Conservation (phyloP, 2,329 filamentous ascomycete species). For the Cephalotrichum gorgonifer region DNA sequence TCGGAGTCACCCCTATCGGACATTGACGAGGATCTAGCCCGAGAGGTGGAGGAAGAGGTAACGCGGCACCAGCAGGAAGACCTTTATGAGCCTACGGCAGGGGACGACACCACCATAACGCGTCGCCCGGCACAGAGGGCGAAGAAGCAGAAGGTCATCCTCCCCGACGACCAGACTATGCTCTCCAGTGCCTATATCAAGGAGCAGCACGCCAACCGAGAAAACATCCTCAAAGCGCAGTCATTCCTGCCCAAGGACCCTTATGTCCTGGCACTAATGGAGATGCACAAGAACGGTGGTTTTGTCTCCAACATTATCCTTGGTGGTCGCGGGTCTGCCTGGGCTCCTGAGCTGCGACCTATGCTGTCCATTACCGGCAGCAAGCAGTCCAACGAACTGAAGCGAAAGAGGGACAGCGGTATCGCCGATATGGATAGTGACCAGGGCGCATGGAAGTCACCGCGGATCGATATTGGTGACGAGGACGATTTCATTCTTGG, state of each 20-base stretch:
- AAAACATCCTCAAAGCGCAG: constrained; percentile 73
- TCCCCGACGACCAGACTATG: constrained; percentile 71
- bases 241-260: constrained; percentile 82
- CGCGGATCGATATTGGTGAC: constrained; percentile 58
- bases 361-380: constrained; percentile 81
- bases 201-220: constrained; percentile 74
- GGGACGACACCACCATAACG: constrained; percentile 46
- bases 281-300: constrained; percentile 81
- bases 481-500: constrained; percentile 46
- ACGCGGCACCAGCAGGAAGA: constrained; percentile 39
- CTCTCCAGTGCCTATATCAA: constrained; percentile 70
- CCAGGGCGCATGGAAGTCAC: constrained; percentile 53
- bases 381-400: constrained; percentile 67
- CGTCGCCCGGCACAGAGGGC: constrained; percentile 63
- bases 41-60: constrained; percentile 49
- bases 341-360: constrained; percentile 89
- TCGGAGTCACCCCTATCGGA: constrained; percentile 63
- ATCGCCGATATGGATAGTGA: constrained; percentile 69
- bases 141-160: constrained; percentile 68
- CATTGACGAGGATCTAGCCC: constrained; percentile 52
- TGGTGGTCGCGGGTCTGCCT: constrained; percentile 65
- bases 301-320: constrained; percentile 84
- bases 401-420: constrained; percentile 87
- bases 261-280: constrained; percentile 75
- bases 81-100: constrained; percentile 51